Conservation (phyloP, 106 monocot species). For the Platanthera guangdongensis region DNA sequence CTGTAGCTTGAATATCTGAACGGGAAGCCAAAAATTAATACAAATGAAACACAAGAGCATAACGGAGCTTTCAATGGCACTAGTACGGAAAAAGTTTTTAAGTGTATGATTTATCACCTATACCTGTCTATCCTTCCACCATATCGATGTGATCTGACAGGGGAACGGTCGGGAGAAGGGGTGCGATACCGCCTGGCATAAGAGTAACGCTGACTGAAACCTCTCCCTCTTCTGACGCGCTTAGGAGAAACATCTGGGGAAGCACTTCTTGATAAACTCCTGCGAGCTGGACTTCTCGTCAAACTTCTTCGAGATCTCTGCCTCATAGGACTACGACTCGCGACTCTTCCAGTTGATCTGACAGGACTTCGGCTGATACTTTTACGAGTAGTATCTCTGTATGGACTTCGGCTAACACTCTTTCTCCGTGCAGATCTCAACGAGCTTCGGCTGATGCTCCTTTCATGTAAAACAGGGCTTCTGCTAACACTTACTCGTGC, state of each 20-base stretch:
- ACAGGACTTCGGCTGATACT: constrained; percentile 16
- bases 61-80: neutral
- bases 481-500: constrained; percentile 20
- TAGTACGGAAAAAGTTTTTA: neutral
- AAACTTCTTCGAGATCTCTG: constrained; percentile 31
- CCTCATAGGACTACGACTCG: constrained; percentile 39
- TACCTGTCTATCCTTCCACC: constrained; percentile 68
- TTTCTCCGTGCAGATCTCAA: constrained; percentile 13
- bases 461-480: constrained; percentile 19
- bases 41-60: neutral
- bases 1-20: constrained; percentile 60
- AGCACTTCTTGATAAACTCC: constrained; percentile 67
- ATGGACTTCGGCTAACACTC: constrained; percentile 2
- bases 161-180: constrained; percentile 76
- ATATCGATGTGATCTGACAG: constrained; percentile 58
- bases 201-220: constrained; percentile 76
- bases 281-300: constrained; percentile 38
- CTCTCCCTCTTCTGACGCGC: constrained; percentile 77
- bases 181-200: constrained; percentile 82
- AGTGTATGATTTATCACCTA: constrained; percentile 24
- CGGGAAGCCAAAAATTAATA: neutral
- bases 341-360: constrained; percentile 32
- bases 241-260: constrained; percentile 80
- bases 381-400: constrained; percentile 4
- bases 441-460: constrained; percentile 29